Evolutionary conservation across 192 early-diverging fungal genomes (phyloP), one percentile per base, ranked within the genome.

Genomic region (Chytriomyces sp.): DNA sequence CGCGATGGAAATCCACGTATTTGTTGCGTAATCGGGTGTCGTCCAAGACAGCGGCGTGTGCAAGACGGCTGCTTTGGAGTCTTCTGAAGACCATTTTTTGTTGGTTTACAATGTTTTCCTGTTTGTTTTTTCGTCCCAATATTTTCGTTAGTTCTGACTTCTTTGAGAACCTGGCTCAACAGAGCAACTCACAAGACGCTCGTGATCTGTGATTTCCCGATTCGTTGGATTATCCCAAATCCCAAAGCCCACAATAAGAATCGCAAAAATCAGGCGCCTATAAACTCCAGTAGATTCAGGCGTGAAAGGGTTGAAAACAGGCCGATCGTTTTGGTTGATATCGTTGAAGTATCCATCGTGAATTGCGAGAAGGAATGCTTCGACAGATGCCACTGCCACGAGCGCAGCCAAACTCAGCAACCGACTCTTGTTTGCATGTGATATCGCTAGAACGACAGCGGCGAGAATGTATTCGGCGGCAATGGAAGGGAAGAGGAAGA

Each of bases 21-120:
- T 57, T 57, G 53, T 57, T 57, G 53, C 53, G 53, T 20, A 57
- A 57, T 18, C 53, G 53, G 53, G 53, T 57, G 53, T 57, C 53
- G 0, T 57, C 20, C 13, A 57, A 57, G 53, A 57, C 53, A 20
- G 53, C 20, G 53, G 11, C 13, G 3, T 11, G 11, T 3, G 53
- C 53, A 57, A 57, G 53, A 20, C 53, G 53, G 13, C 13, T 20
- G 20, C 53, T 20, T 20, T 57, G 53, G 53, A 57, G 53, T 11
- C 53, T 11, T 18, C 53, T 57, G 20, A 57, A 57, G 0, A 20
- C 53, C 13, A 57, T 11, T 57, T 57, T 57, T 57, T 57, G 13
- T 1, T 20, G 53, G 11, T 57, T 20, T 11, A 20, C 53, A 57
- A 57, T 57, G 13, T 18, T 20, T 18, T 11, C 53, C 53, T 11